These are phyloP conservation scores for Fusarium sp. DNA, from an alignment of 2,329 filamentous ascomycete genomes.

Conservation along the genomic window DNA sequence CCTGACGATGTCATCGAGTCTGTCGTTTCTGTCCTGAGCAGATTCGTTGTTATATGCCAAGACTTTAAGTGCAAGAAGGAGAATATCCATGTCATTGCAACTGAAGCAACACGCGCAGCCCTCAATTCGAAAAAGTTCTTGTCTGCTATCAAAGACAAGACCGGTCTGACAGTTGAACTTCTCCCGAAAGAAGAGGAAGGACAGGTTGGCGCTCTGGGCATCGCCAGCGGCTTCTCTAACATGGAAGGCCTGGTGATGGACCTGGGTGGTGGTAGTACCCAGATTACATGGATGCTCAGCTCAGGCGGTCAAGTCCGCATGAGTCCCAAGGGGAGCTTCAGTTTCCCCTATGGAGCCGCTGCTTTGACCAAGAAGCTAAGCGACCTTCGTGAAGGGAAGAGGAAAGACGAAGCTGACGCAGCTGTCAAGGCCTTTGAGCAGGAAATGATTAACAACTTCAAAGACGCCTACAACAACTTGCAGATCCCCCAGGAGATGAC, in stretches of 20 bases:
- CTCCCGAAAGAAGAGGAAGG: conserved; percentile 77
- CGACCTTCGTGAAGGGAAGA: conserved; percentile 57
- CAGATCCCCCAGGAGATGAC: conserved; percentile 66
- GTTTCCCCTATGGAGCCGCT: conserved; percentile 78
- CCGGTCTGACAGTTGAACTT: conserved; percentile 71
- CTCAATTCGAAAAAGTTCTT: conserved; percentile 50
- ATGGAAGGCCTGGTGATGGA: conserved; percentile 80
- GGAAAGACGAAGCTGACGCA: conserved; percentile 56
- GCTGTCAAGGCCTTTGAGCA: conserved; percentile 60
- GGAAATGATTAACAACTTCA: conserved; percentile 67
- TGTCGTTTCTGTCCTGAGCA: conserved; percentile 47
- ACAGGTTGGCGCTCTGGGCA: conserved; percentile 73
- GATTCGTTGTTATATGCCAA: conserved; percentile 49
- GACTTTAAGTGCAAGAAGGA: conserved; percentile 47
- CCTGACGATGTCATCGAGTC: conserved; percentile 47
- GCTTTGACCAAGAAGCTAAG: conserved; percentile 70
- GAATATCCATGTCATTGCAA: conserved; percentile 51
- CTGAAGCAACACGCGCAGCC: conserved; percentile 51
- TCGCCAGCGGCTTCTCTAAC: conserved; percentile 72
- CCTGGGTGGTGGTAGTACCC: conserved; percentile 76
- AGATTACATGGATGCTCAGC: conserved; percentile 75
- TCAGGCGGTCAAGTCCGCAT: conserved; percentile 63
- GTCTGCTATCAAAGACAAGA: conserved; percentile 63
- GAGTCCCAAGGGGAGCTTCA: conserved; percentile 69
- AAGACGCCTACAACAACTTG: conserved; percentile 64